A percentile compares a stretch with the other conserved stretches of the same genome.
Evolutionary conservation across 139 green algal species (phyloP).

Genomic region (Mesotaenium endlicherianum): DNA sequence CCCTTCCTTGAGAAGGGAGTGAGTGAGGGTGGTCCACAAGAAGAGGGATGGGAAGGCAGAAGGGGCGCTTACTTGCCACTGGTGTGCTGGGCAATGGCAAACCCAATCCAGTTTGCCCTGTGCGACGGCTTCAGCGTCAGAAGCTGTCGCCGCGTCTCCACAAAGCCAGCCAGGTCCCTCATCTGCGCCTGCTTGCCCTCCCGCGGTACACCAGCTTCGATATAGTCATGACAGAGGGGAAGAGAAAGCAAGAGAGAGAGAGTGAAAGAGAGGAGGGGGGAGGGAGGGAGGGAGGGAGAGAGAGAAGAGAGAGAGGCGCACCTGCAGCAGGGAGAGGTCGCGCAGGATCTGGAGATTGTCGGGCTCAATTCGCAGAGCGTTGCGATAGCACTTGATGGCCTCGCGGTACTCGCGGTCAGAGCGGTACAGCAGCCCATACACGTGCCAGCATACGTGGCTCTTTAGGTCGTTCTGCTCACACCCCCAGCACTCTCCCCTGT

Average conservation of each 20-base stretch:
- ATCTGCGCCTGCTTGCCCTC: constrained; percentile 66
- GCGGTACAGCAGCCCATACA: constrained; percentile 94
- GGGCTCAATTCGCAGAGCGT: constrained; percentile 88
- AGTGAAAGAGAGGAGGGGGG: background rate
- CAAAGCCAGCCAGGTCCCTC: constrained; percentile 84
- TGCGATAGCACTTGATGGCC: constrained; percentile 99
- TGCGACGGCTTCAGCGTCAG: constrained; percentile 76
- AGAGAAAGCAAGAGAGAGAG: constrained; percentile 13
- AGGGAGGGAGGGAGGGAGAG: background rate
- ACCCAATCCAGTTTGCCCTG: constrained; percentile 85
- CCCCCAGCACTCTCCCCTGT: background rate
- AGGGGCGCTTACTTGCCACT: constrained; percentile 75
- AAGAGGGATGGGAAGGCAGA: background rate
- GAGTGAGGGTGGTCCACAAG: background rate
- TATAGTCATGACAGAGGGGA: background rate
- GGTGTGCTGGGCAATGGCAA: constrained; percentile 89
- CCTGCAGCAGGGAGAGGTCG: constrained; percentile 81
- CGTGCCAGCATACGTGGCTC: constrained; percentile 97
- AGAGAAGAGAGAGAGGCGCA: constrained; percentile 12
- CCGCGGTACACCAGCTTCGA: too few relatives aligned
- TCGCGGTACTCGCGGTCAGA: constrained; percentile 91
- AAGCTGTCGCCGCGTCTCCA: constrained; percentile 85
- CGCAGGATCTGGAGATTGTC: constrained; percentile 91
- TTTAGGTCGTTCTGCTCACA: constrained; percentile 69
- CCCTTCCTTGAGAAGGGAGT: too few relatives aligned